phyloP scores from a whole-genome alignment of 345 rosid species.

The Boechera retrofracta region DNA sequence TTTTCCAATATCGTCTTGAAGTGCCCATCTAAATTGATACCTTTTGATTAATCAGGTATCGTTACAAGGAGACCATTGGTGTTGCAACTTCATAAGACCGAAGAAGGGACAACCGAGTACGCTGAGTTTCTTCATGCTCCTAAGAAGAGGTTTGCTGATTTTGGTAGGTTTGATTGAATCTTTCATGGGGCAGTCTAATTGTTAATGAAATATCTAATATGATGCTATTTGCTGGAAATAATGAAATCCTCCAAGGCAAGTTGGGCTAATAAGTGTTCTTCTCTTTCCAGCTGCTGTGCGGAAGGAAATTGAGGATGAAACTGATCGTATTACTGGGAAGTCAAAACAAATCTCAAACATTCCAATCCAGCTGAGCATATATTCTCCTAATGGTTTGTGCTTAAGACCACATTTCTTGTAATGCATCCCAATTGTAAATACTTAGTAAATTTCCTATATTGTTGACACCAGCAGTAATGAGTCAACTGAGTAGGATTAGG shows the following conservation, averaged over 20 bases:
- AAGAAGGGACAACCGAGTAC: constrained; percentile 71
- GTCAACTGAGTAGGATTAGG: not conserved
- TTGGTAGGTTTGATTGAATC: constrained; percentile 58
- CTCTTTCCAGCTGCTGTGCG: constrained; percentile 62
- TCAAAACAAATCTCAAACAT: constrained; percentile 65
- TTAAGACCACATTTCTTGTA: not conserved
- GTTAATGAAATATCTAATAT: not conserved
- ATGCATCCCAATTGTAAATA: not conserved
- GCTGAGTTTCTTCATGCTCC: constrained; percentile 99
- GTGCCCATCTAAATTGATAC: constrained; percentile 1
- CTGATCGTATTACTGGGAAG: constrained; percentile 74
- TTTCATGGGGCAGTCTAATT: not conserved
- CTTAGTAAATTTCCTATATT: not conserved
- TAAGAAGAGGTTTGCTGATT: constrained; percentile 75
- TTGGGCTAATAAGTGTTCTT: constrained; percentile 32
- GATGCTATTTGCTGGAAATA: not conserved
- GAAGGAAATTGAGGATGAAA: constrained; percentile 69
- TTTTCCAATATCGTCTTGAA: not conserved
- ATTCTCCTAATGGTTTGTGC: constrained; percentile 82
- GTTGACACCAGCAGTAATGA: constrained; percentile 13
- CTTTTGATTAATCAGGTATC: constrained; percentile 61
- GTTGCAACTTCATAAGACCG: constrained; percentile 92
- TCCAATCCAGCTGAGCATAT: constrained; percentile 71
- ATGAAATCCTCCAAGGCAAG: constrained; percentile 2
- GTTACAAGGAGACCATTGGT: constrained; percentile 98